Evolutionary conservation across 257 asterid genomes (phyloP), one percentile per base, ranked within the genome.

Genomic region (Ophiorrhiza pumila): DNA sequence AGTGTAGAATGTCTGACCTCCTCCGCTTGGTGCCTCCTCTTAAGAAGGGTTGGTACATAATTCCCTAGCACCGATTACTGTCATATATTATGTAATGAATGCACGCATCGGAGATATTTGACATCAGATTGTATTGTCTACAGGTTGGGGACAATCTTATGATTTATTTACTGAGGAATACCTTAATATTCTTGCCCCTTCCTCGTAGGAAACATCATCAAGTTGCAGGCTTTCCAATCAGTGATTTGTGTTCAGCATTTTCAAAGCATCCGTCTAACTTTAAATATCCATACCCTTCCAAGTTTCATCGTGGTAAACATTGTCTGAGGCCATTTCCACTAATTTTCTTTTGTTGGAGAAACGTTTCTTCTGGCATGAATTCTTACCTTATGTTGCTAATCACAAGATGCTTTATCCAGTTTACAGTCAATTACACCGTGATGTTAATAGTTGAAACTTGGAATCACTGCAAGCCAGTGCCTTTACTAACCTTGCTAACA

Each of bases 141-240:
- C 83, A 93, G 97, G 87, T 90, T 65, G 97, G 98, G 73, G 97
- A 90, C 77, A 76, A 73, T 85, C 80, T 93, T 70, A 87, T 93
- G 97, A 57, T 76, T 65, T 82, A 89, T 81, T 77, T 91, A 75
- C 81, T 93, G 75, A 86, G 72, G 86, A 50, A 87, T 75, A 81
- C 94, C 63, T 91, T 86, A 35, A 62, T 93, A 68, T 93, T 93
- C 79, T 77, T 89, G 83, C 91, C 92, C 57, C 87, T 91, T 77
- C 83, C 90, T 60, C 77, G 68, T 70, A 86, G 71, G 71, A 87
- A 85, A 76, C 75, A 84, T 81, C 84, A 63, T 76, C 98, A 93
- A 81, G 87, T 91, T 71, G 73, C 90, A 68, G 98, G 98, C 61
- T 78, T 69, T 65, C 90, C 96, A 20, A 83, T 91, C 83, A 85